A percentile compares a stretch with the other conserved stretches of the same genome.
Conservation (phyloP, 495 filamentous ascomycete species). For the Tuber microsphaerosporum region DNA sequence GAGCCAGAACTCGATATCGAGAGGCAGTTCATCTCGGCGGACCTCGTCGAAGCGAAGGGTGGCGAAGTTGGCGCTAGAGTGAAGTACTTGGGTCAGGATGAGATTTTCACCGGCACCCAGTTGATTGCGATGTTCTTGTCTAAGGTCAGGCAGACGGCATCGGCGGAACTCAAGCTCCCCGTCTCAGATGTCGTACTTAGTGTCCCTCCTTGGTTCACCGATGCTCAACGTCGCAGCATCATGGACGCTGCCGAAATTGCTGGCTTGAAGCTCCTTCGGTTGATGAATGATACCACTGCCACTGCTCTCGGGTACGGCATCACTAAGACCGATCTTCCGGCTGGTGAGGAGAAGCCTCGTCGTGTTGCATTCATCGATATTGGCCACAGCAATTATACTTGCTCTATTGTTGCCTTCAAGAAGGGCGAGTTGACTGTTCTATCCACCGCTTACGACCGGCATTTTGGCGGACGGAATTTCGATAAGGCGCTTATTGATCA, state of each 20-base stretch:
- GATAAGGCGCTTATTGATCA: constrained; percentile 91
- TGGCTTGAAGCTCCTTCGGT: constrained; percentile 79
- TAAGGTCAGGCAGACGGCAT: constrained; percentile 83
- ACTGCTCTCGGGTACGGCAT: constrained; percentile 95
- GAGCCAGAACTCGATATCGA: constrained; percentile 91
- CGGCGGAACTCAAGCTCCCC: constrained; percentile 79
- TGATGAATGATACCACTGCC: constrained; percentile 98
- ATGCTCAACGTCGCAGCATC: constrained; percentile 78
- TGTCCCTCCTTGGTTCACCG: constrained; percentile 94
- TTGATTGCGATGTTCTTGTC: constrained; percentile 89
- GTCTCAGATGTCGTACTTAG: constrained; percentile 94
- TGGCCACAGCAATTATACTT: constrained; percentile 90
- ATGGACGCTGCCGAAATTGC: constrained; percentile 93
- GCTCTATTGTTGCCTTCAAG: constrained; percentile 88
- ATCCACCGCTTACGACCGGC: constrained; percentile 85
- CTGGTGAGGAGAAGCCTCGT: constrained; percentile 82
- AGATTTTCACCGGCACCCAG: constrained; percentile 85
- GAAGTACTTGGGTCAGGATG: constrained; percentile 86
- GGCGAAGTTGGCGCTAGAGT: constrained; percentile 95
- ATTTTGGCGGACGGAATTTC: constrained; percentile 96
- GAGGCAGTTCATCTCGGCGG: constrained; percentile 80
- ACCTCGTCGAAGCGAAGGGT: constrained; percentile 71
- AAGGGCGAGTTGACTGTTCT: constrained; percentile 95
- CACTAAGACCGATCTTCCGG: constrained; percentile 87
- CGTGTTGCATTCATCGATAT: constrained; percentile 92